Evolutionary conservation across 2,329 filamentous ascomycete genomes (phyloP), one percentile per base, ranked within the genome.

Genomic region (Diaporthe sp.): DNA sequence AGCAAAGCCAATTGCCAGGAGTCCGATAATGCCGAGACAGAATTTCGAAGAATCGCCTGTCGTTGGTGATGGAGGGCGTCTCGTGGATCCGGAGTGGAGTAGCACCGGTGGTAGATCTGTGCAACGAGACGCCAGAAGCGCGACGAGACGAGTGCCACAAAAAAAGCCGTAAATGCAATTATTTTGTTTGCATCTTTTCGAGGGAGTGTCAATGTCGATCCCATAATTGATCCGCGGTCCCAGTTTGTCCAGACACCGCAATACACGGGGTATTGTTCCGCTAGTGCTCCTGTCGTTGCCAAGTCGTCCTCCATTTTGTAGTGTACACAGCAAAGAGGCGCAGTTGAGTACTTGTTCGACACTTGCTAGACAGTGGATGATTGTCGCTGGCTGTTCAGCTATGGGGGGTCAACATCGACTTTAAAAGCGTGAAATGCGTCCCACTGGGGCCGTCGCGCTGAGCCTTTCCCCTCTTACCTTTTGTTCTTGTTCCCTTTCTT

Each of bases 111-210:
- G 3, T 79, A 51, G 1, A 59, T 19, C 44, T 81, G 80, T 34
- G 75, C 77, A 7, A 74, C 34, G 8, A 81, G 72, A 1, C 74
- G 68, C 79, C 81, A 82, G 31, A 79, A 57, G 1, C 78, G 61
- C 0, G 76, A 74, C 0, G 80, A 79, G 3, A 80, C 74, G 15
- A 81, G 37, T 1, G 77, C 76, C 6, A 82, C 76, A 71, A 83
- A 84, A 25, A 83, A 78, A 12, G 83, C 82, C 0, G 83, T 42
- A 68, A 83, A 83, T 10, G 82, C 81, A 25, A 83, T 81, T 13
- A 84, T 72, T 0, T 84, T 71, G 19, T 77, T 79, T 5, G 81
- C 83, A 58, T 82, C 77, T 2, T 75, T 75, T 19, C 77, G 75
- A 0, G 73, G 78, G 0, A 84, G 76, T 2, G 83, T 85, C 9